Base-by-base conservation (phyloP, 208 protist species). In the Crithidia fasciculata region DNA sequence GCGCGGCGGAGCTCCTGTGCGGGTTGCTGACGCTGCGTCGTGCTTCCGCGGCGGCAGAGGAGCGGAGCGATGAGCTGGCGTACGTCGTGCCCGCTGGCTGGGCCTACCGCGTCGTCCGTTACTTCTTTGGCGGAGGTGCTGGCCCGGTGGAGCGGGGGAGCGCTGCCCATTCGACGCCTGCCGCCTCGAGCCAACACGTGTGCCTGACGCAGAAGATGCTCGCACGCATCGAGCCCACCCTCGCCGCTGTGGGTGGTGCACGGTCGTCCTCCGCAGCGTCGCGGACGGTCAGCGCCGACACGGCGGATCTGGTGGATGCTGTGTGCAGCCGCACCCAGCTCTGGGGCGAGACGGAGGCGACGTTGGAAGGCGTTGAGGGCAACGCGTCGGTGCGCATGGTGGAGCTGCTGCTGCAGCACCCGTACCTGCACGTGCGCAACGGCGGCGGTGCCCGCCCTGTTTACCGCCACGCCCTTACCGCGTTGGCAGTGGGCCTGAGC, bases 401-500 rank as follows among this genome's bases (percentile, higher is more conserved):
- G 55, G 52, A 82, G 45, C 64, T 78, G 36, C 87, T 96, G 52
- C 72, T 96, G 37, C 81, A 66, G n/a, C 56, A 85, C 56, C 88
- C 89, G n/a, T 90, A 90, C 71, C 75, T 93, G 50, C 82, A 81
- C 54, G 80, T 90, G 40, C 52, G 61, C 28, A 79, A 82, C 39
- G 64, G 76, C 40, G 54, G 59, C 5, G 64, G 73, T 56, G 55
- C 71, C 41, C 82, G 86, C 4, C 76, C 83, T 36, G 80, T 96
- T 10, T 94, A 93, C 77, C 89, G 84, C 37, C 71, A 88, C 63
- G 87, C 87, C 5, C 83, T 94, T 15, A 85, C 76, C 0, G 74
- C 81, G 2, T 81, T 96, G 50, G 75, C 83, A 8, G 54, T 68
- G 12, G 82, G 80, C 18, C 83, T 96, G 70, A 88, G 87, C 68